Evolutionary conservation across 495 filamentous ascomycete species (phyloP).

Genomic region (Penicillium waksmanii): DNA sequence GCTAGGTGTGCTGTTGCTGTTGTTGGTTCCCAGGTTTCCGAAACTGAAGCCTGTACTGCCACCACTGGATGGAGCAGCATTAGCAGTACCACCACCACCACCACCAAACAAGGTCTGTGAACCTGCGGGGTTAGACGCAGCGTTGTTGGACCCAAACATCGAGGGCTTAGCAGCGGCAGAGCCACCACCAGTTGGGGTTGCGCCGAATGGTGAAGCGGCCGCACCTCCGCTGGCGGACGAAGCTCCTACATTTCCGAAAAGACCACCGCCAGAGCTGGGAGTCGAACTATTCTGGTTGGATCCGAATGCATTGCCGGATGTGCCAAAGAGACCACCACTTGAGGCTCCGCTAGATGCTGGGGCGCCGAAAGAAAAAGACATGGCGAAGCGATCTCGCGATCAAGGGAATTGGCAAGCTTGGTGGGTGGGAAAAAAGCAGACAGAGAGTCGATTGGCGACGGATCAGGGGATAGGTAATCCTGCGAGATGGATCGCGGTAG

Average conservation of each 20-base stretch:
- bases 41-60: constrained; percentile 46
- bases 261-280: constrained; percentile 33
- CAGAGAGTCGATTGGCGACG: constrained; percentile 24
- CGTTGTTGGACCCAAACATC: constrained; percentile 37
- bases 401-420: constrained; percentile 23
- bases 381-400: constrained; percentile 28
- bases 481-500: constrained; percentile 20
- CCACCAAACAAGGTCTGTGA: neutral
- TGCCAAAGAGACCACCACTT: constrained; percentile 44
- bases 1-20: constrained; percentile 13
- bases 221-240: constrained; percentile 35
- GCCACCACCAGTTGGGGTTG: constrained; percentile 22
- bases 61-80: constrained; percentile 18
- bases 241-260: constrained; percentile 53
- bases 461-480: constrained; percentile 19
- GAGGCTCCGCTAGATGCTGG: constrained; percentile 40
- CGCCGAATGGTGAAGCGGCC: constrained; percentile 41
- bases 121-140: constrained; percentile 21
- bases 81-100: neutral
- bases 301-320: constrained; percentile 38
- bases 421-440: constrained; percentile 22
- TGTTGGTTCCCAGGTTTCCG: constrained; percentile 34
- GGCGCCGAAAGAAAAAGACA: constrained; percentile 44
- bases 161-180: constrained; percentile 32
- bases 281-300: constrained; percentile 36